Percentiles rank a stretch among this genome's conserved stretches.
Evolutionary conservation across 208 protist species (phyloP).

Genomic region (Trypanosoma theileri): DNA sequence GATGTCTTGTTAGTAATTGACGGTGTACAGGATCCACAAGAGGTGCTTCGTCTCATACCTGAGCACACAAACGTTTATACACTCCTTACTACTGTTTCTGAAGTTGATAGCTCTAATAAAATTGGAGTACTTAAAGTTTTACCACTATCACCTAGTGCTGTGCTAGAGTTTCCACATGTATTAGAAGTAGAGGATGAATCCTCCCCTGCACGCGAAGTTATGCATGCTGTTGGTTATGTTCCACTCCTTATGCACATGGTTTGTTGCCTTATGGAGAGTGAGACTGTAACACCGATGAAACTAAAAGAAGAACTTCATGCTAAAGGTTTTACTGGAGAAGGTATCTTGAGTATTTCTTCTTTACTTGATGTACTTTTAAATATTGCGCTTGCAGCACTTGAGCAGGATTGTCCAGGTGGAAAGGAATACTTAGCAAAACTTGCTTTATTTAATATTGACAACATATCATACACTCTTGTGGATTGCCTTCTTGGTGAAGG

Average conservation of each 20-base stretch:
- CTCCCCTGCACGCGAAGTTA: conserved; percentile 15
- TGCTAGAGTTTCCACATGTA: conserved; percentile 34
- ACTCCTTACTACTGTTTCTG: conserved; percentile 54
- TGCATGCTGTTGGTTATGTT: conserved; percentile 54
- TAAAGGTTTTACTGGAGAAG: conserved; percentile 34
- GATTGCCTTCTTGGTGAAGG: conserved; percentile 42
- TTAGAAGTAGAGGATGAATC: conserved; percentile 30
- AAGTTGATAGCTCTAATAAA: conserved; percentile 26
- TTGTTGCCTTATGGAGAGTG: conserved; percentile 39
- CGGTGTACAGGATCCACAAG: conserved; percentile 42
- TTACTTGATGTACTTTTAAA: conserved; percentile 51
- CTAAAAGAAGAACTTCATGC: conserved; percentile 33
- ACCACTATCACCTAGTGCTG: conserved; percentile 38
- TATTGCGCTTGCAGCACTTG: conserved; percentile 46
- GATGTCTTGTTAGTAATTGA: conserved; percentile 86
- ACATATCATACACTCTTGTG: conserved; percentile 62
- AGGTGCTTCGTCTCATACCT: conserved; percentile 38
- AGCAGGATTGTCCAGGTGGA: conserved; percentile 35
- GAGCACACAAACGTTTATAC: conserved; percentile 68
- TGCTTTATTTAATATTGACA: conserved; percentile 56
- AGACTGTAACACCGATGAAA: conserved; percentile 27
- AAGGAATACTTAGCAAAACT: conserved; percentile 38
- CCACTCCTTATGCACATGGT: conserved; percentile 73
- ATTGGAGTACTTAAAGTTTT: conserved; percentile 30
- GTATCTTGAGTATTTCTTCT: conserved; percentile 58